Evolutionary conservation across 345 rosid species (phyloP), one percentile per base, ranked within the genome.

Genomic region (Cochlearia excelsa): DNA sequence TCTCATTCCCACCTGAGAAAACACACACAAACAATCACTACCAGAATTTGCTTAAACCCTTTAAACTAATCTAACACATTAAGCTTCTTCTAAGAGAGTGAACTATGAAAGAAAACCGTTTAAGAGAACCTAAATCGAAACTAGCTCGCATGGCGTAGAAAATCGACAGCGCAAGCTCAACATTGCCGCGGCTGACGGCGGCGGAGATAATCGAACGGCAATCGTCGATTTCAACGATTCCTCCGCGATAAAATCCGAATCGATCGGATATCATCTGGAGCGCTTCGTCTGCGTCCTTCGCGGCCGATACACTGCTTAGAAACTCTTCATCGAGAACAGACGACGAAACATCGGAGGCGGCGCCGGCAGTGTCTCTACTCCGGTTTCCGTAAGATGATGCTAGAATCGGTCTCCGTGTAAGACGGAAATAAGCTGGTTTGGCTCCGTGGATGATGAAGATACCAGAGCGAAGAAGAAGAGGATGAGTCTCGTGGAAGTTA

Each of bases 121-220:
- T 28, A 34, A 57, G 35, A 29, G 51, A 42, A 86, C 98, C 94
- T 77, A 73, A 82, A 67, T 81, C 90, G 72, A 89, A 93, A 63
- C 86, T 87, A 33, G 88, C 65, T 30, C 90, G 95, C 97, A 93
- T 89, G 53, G 95, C 83, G 42, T 84, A 82, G 79, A 93, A 87
- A 56, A 93, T 77, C 31, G 97, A 87, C 60, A 89, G 41, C 1
- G 95, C 97, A 57, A 93, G 75, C 51, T 84, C 95, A 3, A 75
- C 74, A 78, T 93, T 87, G 72, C 69, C 73, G 31, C 95, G 81
- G 72, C 73, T 79, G 53, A 93, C 45, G 45, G 99, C 88, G 7
- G 88, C 78, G 26, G 67, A 62, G 30, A 87, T 74, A 4, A 93
- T 77, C 50, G 68, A 66, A 45, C 85, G 79, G 63, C 94, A 87